Evolutionary conservation across 2,329 filamentous ascomycete species (phyloP).

Genomic region (Didymella pomorum): DNA sequence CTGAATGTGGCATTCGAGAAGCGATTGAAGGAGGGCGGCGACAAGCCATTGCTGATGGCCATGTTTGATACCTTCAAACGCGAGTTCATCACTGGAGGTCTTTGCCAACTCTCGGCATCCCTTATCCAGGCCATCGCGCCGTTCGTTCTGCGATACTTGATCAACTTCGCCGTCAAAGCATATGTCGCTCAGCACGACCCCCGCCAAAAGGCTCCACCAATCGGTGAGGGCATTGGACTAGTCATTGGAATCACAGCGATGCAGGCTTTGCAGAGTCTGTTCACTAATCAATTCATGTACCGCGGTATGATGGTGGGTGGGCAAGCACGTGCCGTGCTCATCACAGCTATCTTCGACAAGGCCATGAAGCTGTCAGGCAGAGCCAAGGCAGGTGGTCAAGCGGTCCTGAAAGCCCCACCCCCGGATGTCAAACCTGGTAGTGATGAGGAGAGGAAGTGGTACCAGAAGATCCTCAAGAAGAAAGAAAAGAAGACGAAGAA

Average conservation of each 20-base stretch:
- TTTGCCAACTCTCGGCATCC: slow-evolving; percentile 75
- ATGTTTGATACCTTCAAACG: slow-evolving; percentile 84
- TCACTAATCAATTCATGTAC: slow-evolving; percentile 91
- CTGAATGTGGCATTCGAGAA: slow-evolving; percentile 73
- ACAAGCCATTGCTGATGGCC: slow-evolving; percentile 78
- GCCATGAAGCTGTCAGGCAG: slow-evolving; percentile 87
- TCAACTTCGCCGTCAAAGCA: slow-evolving; percentile 82
- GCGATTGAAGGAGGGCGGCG: slow-evolving; percentile 72
- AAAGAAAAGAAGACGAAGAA: slow-evolving; percentile 54
- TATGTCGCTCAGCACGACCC: slow-evolving; percentile 68
- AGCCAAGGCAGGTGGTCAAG: slow-evolving; percentile 81
- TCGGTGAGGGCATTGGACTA: slow-evolving; percentile 80
- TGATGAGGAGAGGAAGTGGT: slow-evolving; percentile 61
- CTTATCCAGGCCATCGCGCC: slow-evolving; percentile 81
- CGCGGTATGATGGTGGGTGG: slow-evolving; percentile 91
- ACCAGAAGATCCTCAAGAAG: slow-evolving; percentile 56
- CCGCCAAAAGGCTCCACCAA: slow-evolving; percentile 65
- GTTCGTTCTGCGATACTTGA: slow-evolving; percentile 85
- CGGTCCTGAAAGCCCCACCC: slow-evolving; percentile 51
- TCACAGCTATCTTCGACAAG: slow-evolving; percentile 90
- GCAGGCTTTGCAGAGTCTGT: slow-evolving; percentile 82
- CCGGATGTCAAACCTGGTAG: slow-evolving; percentile 57
- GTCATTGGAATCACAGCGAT: slow-evolving; percentile 85
- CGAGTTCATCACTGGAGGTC: slow-evolving; percentile 86
- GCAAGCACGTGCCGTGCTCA: slow-evolving; percentile 80